Conservation (phyloP, 2,329 filamentous ascomycete species). For the Coniochaeta prunicola region DNA sequence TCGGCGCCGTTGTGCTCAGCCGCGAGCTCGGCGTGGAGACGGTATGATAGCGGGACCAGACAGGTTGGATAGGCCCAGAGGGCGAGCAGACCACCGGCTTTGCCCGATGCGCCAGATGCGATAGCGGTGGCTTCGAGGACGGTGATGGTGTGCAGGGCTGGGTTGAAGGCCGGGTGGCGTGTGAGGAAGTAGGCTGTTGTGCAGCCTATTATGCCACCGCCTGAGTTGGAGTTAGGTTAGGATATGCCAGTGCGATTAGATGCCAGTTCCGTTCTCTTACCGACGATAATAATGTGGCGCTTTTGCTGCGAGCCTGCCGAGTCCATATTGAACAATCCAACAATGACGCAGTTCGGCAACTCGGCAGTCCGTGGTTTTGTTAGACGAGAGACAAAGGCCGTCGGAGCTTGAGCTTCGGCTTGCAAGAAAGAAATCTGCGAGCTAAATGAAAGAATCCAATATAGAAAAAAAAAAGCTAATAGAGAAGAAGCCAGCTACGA, state of each 20-base stretch:
- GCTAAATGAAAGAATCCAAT: too few relatives aligned
- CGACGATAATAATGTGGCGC: slow-evolving; percentile 43
- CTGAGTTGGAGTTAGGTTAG: slow-evolving; percentile 31
- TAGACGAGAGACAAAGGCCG: too few relatives aligned
- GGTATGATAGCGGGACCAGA: slow-evolving; percentile 80
- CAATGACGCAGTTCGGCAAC: neutral
- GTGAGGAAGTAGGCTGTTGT: slow-evolving; percentile 90
- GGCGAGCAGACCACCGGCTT: slow-evolving; percentile 84
- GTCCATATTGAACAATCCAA: slow-evolving; percentile 6
- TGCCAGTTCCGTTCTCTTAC: slow-evolving; percentile 13
- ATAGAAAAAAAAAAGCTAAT: neutral
- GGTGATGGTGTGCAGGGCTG: slow-evolving; percentile 68
- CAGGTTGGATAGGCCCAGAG: slow-evolving; percentile 84
- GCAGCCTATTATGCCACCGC: slow-evolving; percentile 87
- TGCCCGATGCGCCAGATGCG: slow-evolving; percentile 88
- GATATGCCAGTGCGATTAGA: neutral
- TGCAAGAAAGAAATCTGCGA: too few relatives aligned
- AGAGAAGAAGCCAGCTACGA: neutral
- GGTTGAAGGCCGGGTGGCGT: slow-evolving; percentile 74
- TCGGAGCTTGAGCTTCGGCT: too few relatives aligned
- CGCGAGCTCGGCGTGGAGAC: slow-evolving; percentile 77
- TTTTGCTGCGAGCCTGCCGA: slow-evolving; percentile 11
- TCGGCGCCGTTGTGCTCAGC: slow-evolving; percentile 70
- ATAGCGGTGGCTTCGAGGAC: slow-evolving; percentile 80
- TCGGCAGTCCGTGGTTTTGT: neutral